Percentiles rank a stretch among this genome's conserved stretches.
Evolutionary conservation across 352 stramenopile species (phyloP).

Genomic region (Phytophthora multivora): DNA sequence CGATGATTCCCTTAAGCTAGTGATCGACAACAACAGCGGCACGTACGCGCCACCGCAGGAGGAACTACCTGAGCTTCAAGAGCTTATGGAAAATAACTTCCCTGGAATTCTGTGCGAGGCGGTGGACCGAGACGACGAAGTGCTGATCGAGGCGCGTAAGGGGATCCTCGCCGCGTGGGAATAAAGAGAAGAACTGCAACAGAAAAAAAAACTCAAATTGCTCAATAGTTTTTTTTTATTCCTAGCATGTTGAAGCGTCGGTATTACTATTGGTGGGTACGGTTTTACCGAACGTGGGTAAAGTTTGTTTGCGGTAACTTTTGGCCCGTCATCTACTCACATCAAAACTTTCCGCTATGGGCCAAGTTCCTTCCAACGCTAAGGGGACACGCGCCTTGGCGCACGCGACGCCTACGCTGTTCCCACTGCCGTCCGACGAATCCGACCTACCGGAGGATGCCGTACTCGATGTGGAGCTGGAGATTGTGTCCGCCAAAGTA

Average conservation of each 20-base stretch:
- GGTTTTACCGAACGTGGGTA: slow-evolving; percentile 9
- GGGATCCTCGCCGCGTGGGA: slow-evolving; percentile 33
- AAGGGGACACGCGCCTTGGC: not conserved
- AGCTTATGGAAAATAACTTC: slow-evolving; percentile 40
- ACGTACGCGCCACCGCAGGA: slow-evolving; percentile 35
- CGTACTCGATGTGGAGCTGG: slow-evolving; percentile 39
- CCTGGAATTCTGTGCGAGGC: slow-evolving; percentile 30
- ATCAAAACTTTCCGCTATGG: slow-evolving; percentile 32
- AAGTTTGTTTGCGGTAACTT: slow-evolving; percentile 2
- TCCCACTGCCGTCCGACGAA: slow-evolving; percentile 22
- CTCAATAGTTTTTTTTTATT: not conserved
- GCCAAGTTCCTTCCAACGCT: slow-evolving; percentile 27
- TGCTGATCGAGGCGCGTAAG: slow-evolving; percentile 20
- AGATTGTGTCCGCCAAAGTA: slow-evolving; percentile 44
- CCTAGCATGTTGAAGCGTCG: not conserved
- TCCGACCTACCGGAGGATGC: slow-evolving; percentile 19
- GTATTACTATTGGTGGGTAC: slow-evolving; percentile 16
- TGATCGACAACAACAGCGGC: slow-evolving; percentile 46
- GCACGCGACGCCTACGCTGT: slow-evolving; percentile 10
- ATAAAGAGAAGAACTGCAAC: slow-evolving; percentile 6
- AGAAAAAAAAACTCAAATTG: not conserved
- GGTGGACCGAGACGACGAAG: slow-evolving; percentile 19
- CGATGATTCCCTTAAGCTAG: slow-evolving; percentile 17
- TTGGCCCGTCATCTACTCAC: not conserved
- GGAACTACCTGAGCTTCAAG: slow-evolving; percentile 27